Base-by-base conservation (phyloP, 306 rosid genomes). In the Sindora glabra region DNA sequence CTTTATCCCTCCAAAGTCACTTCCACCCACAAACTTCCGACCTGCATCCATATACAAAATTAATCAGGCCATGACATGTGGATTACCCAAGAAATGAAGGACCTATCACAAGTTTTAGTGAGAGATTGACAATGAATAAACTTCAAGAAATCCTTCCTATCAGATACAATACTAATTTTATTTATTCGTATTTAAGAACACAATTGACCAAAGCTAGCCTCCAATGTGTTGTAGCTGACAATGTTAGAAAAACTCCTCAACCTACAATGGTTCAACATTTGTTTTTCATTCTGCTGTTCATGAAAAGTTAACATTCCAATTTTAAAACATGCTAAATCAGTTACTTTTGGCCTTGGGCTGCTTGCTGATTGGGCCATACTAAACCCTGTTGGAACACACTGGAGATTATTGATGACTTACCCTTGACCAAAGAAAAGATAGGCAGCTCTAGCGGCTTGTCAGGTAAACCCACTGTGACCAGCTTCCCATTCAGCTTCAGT, bases 11-110 rank as follows among this genome's bases (percentile, higher is more conserved):
- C 97, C 97, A 1, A 91, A 6, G 83, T 83, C 83, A 74, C 95
- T 87, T 36, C 97, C 97, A 15, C 96, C 97, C 15, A 91, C 68
- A 50, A 91, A 88, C 78, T 77, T 91, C 57, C 96, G 51, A 51
- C 81, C 97, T 87, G 81, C 37, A 16, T 15, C 25, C 24, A 34
- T 19, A 11, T 19, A 6, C 1, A n/a, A n/a, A n/a, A n/a, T n/a
- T n/a, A n/a, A n/a, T n/a, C n/a, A n/a, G n/a, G n/a, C n/a, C n/a
- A n/a, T n/a, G n/a, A n/a, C n/a, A n/a, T n/a, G n/a, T n/a, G n/a
- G n/a, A n/a, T n/a, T n/a, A n/a, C n/a, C n/a, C n/a, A n/a, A n/a
- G n/a, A n/a, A n/a, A n/a, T n/a, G n/a, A n/a, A n/a, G n/a, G n/a
- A n/a, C n/a, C n/a, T n/a, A n/a, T n/a, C n/a, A n/a, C n/a, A n/a